Conservation (phyloP, 352 stramenopile genomes). For the Phytophthora agathidicida region DNA sequence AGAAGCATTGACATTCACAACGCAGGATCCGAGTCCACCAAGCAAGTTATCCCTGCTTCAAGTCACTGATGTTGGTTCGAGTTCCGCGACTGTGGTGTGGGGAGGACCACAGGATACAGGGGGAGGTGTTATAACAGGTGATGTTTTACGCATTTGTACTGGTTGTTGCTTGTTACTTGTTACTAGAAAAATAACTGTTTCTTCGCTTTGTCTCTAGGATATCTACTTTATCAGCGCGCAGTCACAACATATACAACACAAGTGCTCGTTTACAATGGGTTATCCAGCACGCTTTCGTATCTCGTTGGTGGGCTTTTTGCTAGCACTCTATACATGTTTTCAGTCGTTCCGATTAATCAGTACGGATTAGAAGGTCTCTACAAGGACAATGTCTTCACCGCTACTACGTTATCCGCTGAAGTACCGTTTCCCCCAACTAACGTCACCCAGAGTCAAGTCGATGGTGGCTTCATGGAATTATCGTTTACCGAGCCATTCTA, state of each 20-base stretch:
- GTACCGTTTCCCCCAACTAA: constrained; percentile 28
- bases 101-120: constrained; percentile 41
- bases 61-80: constrained; percentile 28
- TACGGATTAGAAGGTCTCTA: constrained; percentile 34
- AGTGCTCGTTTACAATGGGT: constrained; percentile 35
- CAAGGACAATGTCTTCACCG: constrained; percentile 19
- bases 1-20: constrained; percentile 25
- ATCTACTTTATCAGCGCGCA: constrained; percentile 27
- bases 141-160: not conserved
- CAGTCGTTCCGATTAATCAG: constrained; percentile 48
- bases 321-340: constrained; percentile 38
- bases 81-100: constrained; percentile 39
- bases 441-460: constrained; percentile 13
- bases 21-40: constrained; percentile 21
- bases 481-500: constrained; percentile 21
- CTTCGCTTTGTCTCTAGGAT: constrained; percentile 25
- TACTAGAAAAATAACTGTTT: not conserved
- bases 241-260: not conserved
- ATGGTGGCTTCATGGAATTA: constrained; percentile 41
- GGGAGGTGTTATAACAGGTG: constrained; percentile 47
- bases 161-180: not conserved
- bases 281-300: constrained; percentile 14
- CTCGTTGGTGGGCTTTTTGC: constrained; percentile 31
- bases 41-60: constrained; percentile 14
- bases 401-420: constrained; percentile 15